Conservation (phyloP, 768 basidiomycete species). For the Trametes maxima region DNA sequence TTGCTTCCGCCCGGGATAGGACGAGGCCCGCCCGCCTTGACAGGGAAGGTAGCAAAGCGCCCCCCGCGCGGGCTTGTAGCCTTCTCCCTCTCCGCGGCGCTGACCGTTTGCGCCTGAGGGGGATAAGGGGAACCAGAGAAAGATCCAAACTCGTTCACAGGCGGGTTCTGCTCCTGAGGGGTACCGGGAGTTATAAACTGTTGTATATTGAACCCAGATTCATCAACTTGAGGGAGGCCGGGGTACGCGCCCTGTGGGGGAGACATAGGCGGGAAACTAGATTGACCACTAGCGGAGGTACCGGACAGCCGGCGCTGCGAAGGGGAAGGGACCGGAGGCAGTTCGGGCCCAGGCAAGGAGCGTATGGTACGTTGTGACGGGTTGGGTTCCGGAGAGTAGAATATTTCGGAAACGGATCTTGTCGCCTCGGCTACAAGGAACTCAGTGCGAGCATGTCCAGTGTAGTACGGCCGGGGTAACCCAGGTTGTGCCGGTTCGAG, state of each 20-base stretch:
- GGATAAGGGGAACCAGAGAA: slow-evolving; percentile 9
- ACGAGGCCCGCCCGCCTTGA: slow-evolving; percentile 39
- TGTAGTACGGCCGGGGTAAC: slow-evolving; percentile 70
- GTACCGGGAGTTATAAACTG: slow-evolving; percentile 5
- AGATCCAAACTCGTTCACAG: slow-evolving; percentile 29
- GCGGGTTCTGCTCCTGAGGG: not conserved
- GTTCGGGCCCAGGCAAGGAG: slow-evolving; percentile 18
- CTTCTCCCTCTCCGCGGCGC: slow-evolving; percentile 14
- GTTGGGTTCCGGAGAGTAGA: slow-evolving; percentile 30
- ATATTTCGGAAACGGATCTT: slow-evolving; percentile 54
- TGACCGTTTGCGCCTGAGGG: slow-evolving; percentile 23
- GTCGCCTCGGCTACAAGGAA: slow-evolving; percentile 64
- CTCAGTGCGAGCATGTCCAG: slow-evolving; percentile 63
- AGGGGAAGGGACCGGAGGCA: slow-evolving; percentile 20
- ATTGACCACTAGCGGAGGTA: not conserved
- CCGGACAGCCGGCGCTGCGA: slow-evolving; percentile 6
- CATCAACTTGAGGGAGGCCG: slow-evolving; percentile 21
- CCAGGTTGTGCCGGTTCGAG: slow-evolving; percentile 83
- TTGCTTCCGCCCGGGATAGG: slow-evolving; percentile 12
- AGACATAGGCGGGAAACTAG: not conserved
- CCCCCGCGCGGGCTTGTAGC: slow-evolving; percentile 37
- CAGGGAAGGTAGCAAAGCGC: slow-evolving; percentile 71
- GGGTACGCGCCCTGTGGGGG: slow-evolving; percentile 2
- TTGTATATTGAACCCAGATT: slow-evolving; percentile 9
- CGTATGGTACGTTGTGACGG: slow-evolving; percentile 21